Evolutionary conservation across 2,329 filamentous ascomycete species (phyloP), one percentile per base, ranked within the genome.

Genomic region (Calonectria multiphialidica): DNA sequence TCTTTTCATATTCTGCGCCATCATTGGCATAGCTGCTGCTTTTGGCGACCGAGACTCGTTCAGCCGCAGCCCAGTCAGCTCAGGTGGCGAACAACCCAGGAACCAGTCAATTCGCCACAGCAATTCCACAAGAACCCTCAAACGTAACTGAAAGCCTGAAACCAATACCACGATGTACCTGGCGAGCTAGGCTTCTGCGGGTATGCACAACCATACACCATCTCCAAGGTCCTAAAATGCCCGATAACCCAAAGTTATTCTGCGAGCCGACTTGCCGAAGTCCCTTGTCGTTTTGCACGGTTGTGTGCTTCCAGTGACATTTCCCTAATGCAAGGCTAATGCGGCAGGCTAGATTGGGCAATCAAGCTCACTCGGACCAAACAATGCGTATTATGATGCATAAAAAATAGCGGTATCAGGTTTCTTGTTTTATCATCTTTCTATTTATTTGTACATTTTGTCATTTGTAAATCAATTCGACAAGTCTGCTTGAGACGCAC

Each of bases 211-310:
- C n/a, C 12, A 16, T n/a, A 40, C 35, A 40, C 21, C 35, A 18
- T 23, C 44, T 47, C 44, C 23, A 21, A 28, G 33, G 37, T 23
- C 23, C 44, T 47, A 59, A 25, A 59, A 59, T 59, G 13, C 53
- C 35, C 35, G 53, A 59, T 18, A 8, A 23, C 53, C 18, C 21
- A 59, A 59, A 37, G 30, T 28, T 40, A 18, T 28, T 25, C 28
- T 9, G 53, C 53, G 53, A 59, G 35, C 53, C 53, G 53, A 59
- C 53, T 59, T 59, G 33, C 53, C 53, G 53, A 59, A 59, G 53
- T n/a, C 40, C 15, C 53, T 23, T 18, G 21, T n/a, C 53, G n/a
- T n/a, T 40, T 33, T 25, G 33, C 33, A 35, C 35, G 53, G 33
- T 23, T 13, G 53, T 59, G 53, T 59, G 53, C 53, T 33, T 59